Evolutionary conservation across 2,329 filamentous ascomycete genomes (phyloP), one percentile per base, ranked within the genome.

Genomic region (Chlorencoelia australis): DNA sequence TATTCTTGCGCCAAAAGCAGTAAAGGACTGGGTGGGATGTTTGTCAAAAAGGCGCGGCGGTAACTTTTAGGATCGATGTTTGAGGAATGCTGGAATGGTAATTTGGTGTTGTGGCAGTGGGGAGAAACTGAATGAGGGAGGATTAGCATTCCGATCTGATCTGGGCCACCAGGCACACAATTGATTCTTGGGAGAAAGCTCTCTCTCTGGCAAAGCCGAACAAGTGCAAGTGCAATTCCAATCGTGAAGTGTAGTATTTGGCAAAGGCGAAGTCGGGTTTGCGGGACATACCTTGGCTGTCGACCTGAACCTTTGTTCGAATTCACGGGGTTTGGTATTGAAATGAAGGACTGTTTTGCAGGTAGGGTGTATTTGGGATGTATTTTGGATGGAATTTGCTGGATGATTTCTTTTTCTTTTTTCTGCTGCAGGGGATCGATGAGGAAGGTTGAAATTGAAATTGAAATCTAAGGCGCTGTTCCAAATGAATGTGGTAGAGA

Each of bases 401-500:
- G 21, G 29, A 35, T 40, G 39, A 36, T 29, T 24, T 34, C 26
- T 31, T 22, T 39, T 33, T 25, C 30, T 21, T 32, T 19, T 40
- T 42, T 33, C 28, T 30, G 17, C 22, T n/a, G n/a, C 13, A 10
- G 6, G 20, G 20, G 34, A 18, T 40, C 41, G 34, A 26, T 16
- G 39, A 44, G 36, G 16, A 30, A 20, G 33, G 30, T 26, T 13
- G 15, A 34, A 38, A 25, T 34, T 37, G 35, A 45, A 36, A 33
- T 35, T 34, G 40, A 45, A 39, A 44, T 26, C 31, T 29, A 44
- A 41, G 37, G 42, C 43, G 50, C 48, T 48, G 45, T 56, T 57
- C 54, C 53, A 57, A 57, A 57, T 43, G 55, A 57, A 53, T 56
- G 55, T 57, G 54, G 48, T 53, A 51, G 54, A 57, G 54, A 53